phyloP scores from a whole-genome alignment of 1,284 basidiomycete species.

The Melampsora medusae region DNA sequence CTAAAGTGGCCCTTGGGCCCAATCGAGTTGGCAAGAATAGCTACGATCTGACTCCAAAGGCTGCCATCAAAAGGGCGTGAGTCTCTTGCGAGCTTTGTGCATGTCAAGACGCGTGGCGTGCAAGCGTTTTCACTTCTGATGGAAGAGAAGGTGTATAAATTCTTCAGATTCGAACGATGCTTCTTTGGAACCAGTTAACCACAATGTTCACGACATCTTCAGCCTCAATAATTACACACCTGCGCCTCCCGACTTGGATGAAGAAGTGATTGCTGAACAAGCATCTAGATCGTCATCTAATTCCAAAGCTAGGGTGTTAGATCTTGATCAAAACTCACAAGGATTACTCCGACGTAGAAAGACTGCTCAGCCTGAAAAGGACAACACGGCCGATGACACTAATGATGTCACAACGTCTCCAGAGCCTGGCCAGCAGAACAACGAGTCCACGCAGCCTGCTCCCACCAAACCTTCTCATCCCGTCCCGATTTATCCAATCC shows the following conservation, averaged over 20 bases:
- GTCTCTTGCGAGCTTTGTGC: not conserved
- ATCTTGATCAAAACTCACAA: not conserved
- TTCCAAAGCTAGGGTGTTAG: not conserved
- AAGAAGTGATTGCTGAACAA: not conserved
- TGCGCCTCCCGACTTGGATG: not conserved
- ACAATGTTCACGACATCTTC: not conserved
- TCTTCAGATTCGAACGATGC: not conserved
- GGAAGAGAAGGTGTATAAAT: not conserved
- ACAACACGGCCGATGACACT: not conserved
- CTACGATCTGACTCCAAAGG: slow-evolving; percentile 20
- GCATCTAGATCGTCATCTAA: not conserved
- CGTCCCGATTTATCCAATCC: slow-evolving; percentile 1
- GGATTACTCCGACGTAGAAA: not conserved
- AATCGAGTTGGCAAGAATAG: slow-evolving; percentile 16
- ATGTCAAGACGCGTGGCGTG: too few relatives aligned
- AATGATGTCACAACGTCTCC: not conserved
- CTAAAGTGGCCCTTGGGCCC: slow-evolving; percentile 15
- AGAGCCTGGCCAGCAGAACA: not conserved
- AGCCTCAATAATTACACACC: not conserved
- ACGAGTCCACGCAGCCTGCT: not conserved
- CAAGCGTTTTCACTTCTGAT: not conserved
- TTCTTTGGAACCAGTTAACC: not conserved
- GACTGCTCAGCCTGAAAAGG: not conserved
- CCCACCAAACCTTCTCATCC: not conserved
- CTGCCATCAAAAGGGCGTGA: slow-evolving; percentile 18